Evolutionary conservation across 805 yeast species (phyloP).

Genomic region (Candida schatavii): DNA sequence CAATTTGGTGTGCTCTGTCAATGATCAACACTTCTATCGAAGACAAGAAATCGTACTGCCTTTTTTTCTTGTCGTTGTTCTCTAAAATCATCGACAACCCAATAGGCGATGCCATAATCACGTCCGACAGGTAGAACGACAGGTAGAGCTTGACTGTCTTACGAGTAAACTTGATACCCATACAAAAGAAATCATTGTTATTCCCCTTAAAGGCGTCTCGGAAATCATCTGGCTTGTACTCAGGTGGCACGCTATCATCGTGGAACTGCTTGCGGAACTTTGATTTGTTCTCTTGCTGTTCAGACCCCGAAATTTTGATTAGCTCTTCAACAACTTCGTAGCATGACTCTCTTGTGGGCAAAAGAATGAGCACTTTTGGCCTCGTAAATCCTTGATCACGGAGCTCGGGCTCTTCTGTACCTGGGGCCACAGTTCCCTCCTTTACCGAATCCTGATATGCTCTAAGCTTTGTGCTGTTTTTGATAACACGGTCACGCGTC

Average conservation of each 20-base stretch:
- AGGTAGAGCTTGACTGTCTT: slow-evolving; percentile 83
- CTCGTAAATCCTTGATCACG: slow-evolving; percentile 96
- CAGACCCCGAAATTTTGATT: slow-evolving; percentile 60
- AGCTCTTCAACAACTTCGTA: slow-evolving; percentile 64
- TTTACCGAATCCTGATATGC: slow-evolving; percentile 39
- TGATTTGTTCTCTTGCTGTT: slow-evolving; percentile 76
- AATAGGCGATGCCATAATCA: slow-evolving; percentile 87
- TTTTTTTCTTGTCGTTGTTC: slow-evolving; percentile 49
- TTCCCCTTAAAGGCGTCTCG: slow-evolving; percentile 79
- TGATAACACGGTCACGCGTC: slow-evolving; percentile 81
- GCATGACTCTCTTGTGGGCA: slow-evolving; percentile 83
- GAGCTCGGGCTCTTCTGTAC: slow-evolving; percentile 51
- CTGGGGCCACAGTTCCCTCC: slow-evolving; percentile 37
- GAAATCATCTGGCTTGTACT: slow-evolving; percentile 79
- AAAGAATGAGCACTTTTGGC: slow-evolving; percentile 77
- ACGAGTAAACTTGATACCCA: slow-evolving; percentile 89
- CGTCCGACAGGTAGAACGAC: slow-evolving; percentile 79
- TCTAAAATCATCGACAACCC: slow-evolving; percentile 78
- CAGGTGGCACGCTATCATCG: slow-evolving; percentile 44
- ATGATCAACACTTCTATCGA: slow-evolving; percentile 80
- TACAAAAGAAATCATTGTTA: slow-evolving; percentile 83
- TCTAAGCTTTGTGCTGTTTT: slow-evolving; percentile 62
- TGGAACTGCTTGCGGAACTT: slow-evolving; percentile 72
- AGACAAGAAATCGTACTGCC: slow-evolving; percentile 78
- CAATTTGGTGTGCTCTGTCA: slow-evolving; percentile 82